Evolutionary conservation across 352 stramenopile genomes (phyloP), one percentile per base, ranked within the genome.

Genomic region (Pythium vanterpoolii): DNA sequence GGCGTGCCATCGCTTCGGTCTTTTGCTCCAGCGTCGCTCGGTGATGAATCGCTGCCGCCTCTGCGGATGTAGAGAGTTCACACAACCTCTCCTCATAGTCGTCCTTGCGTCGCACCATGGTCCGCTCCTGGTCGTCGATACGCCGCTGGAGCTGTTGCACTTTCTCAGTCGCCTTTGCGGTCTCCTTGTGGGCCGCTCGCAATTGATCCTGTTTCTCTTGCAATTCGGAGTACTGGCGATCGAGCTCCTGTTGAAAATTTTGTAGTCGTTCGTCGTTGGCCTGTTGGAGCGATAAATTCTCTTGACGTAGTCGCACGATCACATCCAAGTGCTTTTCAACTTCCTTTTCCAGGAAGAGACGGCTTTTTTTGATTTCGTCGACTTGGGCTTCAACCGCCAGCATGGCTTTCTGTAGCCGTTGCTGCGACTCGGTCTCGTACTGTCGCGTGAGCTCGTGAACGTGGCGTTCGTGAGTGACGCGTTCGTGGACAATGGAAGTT

Each of bases 271-370:
- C 65, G 21, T 82, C 74, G 43, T 67, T 69, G 4, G 57, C 47
- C 46, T 88, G 71, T 52, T 82, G 79, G 1, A 86, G 43, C n/a
- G 68, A 64, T 3, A 81, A 27, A 34, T 80, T 87, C 21, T 90
- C 78, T 39, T 92, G 69, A 1, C 80, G 75, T 4, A 93, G 59
- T 19, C 69, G 54, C 14, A 79, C 51, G 49, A 89, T 77, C 3
- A 65, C 77, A n/a, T 74, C 59, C 26, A 79, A 49, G 44, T 88
- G 77, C 46, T 77, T 87, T 54, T 84, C 79, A 1, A 90, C 75
- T 39, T 92, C 81, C 21, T 66, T 66, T 53, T 93, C 79, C 21
- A 91, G 61, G 40, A 79, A 63, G 31, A 81, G 40, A 1, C 83
- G 74, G 2, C 66, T 72, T 42, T 83, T 79, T 52, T 87, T 87